A percentile compares a stretch with the other conserved stretches of the same genome.
phyloP scores from a whole-genome alignment of 1,139 yeast species.

The Debaryomyces fabryi region DNA sequence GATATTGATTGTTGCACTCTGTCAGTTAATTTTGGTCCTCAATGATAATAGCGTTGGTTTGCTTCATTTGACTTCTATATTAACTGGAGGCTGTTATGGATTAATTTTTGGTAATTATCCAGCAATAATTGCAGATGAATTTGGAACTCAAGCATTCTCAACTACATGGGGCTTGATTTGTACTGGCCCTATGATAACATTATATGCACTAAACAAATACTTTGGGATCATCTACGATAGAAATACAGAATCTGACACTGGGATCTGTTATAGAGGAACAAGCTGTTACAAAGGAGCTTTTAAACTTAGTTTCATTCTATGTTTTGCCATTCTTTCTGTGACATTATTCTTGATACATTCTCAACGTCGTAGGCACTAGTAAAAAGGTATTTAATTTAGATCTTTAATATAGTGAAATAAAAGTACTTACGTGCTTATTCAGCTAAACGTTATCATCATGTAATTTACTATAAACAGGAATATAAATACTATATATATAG shows the following conservation, averaged over 20 bases:
- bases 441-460: background rate
- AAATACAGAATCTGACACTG: slow-evolving; percentile 33
- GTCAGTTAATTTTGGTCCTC: slow-evolving; percentile 33
- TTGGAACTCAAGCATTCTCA: slow-evolving; percentile 45
- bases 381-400: background rate
- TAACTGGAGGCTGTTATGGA: slow-evolving; percentile 46
- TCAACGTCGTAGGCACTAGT: slow-evolving; percentile 15
- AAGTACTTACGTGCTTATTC: background rate
- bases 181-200: slow-evolving; percentile 42
- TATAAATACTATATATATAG: slow-evolving; percentile 5
- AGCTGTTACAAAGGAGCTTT: slow-evolving; percentile 42
- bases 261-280: slow-evolving; percentile 40
- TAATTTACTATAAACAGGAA: slow-evolving; percentile 3
- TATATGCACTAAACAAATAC: slow-evolving; percentile 40
- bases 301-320: slow-evolving; percentile 29
- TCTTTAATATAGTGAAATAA: background rate
- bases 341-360: slow-evolving; percentile 27
- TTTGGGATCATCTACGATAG: slow-evolving; percentile 45
- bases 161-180: slow-evolving; percentile 52
- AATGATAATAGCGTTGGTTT: slow-evolving; percentile 31
- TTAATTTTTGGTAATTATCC: slow-evolving; percentile 48
- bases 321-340: slow-evolving; percentile 25
- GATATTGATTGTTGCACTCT: slow-evolving; percentile 29
- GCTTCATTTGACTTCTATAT: slow-evolving; percentile 34
- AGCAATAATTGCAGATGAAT: slow-evolving; percentile 48